These are phyloP conservation scores for Ophiostoma piceae DNA, from an alignment of 2,329 filamentous ascomycete species.

Conservation along the genomic window DNA sequence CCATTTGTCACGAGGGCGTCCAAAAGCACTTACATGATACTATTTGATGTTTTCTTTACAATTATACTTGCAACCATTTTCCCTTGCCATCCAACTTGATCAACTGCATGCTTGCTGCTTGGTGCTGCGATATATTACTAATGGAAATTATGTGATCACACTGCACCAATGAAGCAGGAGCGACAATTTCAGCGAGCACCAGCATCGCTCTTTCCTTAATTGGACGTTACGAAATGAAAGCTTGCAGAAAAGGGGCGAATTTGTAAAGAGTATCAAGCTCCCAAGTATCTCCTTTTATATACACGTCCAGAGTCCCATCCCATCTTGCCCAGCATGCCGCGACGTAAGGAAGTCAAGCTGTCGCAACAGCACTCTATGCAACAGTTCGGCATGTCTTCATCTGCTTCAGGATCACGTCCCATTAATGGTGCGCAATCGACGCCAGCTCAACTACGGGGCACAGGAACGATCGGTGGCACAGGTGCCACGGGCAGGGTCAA, in stretches of 20 bases:
- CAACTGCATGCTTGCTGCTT: background rate
- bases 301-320: background rate
- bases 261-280: background rate
- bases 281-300: background rate
- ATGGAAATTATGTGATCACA: background rate
- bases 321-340: background rate
- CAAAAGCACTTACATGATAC: background rate
- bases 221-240: too few relatives aligned
- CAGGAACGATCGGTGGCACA: background rate
- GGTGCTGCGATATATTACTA: background rate
- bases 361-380: conserved; percentile 4
- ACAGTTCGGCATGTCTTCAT: background rate
- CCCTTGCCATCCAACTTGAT: background rate
- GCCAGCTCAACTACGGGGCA: background rate
- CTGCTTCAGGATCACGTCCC: background rate
- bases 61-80: background rate
- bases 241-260: background rate
- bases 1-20: background rate
- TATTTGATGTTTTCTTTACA: background rate
- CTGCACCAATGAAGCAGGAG: background rate
- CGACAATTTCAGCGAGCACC: background rate
- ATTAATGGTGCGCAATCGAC: background rate
- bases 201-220: background rate
- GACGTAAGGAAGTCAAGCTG: background rate
- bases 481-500: too few relatives aligned